phyloP scores from a whole-genome alignment of 2,329 filamentous ascomycete genomes.

The Neurospora sp. region DNA sequence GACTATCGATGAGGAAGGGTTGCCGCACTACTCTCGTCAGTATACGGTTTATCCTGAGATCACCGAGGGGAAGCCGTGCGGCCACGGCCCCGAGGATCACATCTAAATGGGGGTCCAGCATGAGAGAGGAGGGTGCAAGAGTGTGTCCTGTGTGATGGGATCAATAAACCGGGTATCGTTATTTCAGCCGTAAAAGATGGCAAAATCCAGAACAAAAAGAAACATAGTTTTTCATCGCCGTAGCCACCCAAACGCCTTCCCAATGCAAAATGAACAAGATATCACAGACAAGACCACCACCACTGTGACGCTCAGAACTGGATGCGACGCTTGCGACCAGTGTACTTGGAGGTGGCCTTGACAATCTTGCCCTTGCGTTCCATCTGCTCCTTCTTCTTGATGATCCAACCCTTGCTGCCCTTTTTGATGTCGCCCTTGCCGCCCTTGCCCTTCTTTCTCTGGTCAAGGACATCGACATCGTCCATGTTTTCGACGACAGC shows the following conservation, averaged over 20 bases:
- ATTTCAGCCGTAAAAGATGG: slow-evolving; percentile 1
- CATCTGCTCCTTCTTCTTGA: slow-evolving; percentile 87
- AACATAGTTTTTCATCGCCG: slow-evolving; percentile 3
- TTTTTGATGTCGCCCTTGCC: slow-evolving; percentile 56
- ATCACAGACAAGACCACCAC: background rate
- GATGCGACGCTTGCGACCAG: slow-evolving; percentile 73
- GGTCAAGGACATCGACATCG: slow-evolving; percentile 71
- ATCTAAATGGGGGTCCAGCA: slow-evolving; percentile 1
- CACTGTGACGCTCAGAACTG: slow-evolving; percentile 48
- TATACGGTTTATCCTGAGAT: slow-evolving; percentile 16
- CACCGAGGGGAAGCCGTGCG: slow-evolving; percentile 16
- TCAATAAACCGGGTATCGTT: slow-evolving; percentile 16
- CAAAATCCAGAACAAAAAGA: background rate
- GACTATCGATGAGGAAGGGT: slow-evolving; percentile 14
- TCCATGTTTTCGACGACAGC: slow-evolving; percentile 85
- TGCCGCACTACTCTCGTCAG: slow-evolving; percentile 14
- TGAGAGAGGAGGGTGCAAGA: background rate
- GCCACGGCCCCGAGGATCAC: slow-evolving; percentile 8
- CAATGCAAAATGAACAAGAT: slow-evolving; percentile 7
- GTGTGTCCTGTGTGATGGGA: background rate
- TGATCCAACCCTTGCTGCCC: slow-evolving; percentile 75
- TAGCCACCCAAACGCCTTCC: slow-evolving; percentile 8
- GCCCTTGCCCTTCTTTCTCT: slow-evolving; percentile 41
- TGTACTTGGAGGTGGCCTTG: slow-evolving; percentile 87
- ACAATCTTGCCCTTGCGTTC: slow-evolving; percentile 90